Conservation (phyloP, 2,329 filamentous ascomycete species). For the Acarospora socialis region DNA sequence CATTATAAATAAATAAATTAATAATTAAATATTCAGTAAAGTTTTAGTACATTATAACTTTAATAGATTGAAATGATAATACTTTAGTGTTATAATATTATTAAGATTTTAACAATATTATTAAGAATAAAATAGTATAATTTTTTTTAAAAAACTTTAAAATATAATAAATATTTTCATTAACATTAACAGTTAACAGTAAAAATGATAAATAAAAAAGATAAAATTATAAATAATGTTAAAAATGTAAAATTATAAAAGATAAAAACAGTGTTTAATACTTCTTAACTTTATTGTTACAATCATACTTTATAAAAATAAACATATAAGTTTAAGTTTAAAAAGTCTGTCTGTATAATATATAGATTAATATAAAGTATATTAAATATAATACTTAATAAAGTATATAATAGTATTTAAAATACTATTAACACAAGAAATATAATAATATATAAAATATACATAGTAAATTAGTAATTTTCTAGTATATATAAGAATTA, state of each 20-base stretch:
- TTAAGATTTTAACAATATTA: neutral
- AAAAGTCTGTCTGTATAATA: neutral
- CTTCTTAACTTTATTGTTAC: constrained; percentile 1
- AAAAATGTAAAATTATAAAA: neutral
- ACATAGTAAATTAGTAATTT: neutral
- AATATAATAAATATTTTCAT: neutral
- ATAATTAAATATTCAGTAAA: neutral
- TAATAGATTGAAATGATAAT: too few species aligned
- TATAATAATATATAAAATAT: too few species aligned
- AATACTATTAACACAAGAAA: too few species aligned
- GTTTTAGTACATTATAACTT: neutral
- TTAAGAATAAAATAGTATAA: constrained; percentile 1
- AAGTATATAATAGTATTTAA: too few species aligned
- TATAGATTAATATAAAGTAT: neutral
- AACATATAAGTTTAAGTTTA: neutral
- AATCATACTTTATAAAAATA: constrained; percentile 1
- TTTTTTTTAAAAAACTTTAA: neutral
- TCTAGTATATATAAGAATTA: too few species aligned
- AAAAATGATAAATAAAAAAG: neutral
- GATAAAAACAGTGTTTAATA: neutral
- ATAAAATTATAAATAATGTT: neutral
- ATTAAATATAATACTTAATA: too few species aligned
- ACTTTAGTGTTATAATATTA: neutral
- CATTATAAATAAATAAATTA: neutral
- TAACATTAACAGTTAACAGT: neutral